Base-by-base conservation (phyloP, 2,329 filamentous ascomycete genomes). In the Fusarium oligoseptatum region DNA sequence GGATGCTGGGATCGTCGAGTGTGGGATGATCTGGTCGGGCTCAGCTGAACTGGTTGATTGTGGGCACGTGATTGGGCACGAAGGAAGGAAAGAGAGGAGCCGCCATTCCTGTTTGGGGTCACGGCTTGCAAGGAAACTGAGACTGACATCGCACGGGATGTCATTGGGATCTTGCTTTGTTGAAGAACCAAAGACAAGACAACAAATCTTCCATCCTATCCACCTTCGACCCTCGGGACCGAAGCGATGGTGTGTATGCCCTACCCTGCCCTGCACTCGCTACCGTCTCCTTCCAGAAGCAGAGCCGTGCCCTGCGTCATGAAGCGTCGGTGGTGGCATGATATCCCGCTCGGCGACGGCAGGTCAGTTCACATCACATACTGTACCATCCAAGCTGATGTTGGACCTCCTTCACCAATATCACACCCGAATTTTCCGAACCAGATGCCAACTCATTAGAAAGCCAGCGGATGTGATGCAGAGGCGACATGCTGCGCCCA, bases 41-140 rank as follows among this genome's bases (percentile, higher is more conserved):
- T 64, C 76, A 78, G 76, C 76, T 78, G 76, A 78, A 75, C 63
- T 66, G 61, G 48, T 24, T 50, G 48, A 11, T 67, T 15, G 8
- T 24, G 22, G 67, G 34, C 57, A 70, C 65, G 55, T 76, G 76
- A 77, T 78, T 78, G 76, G 76, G 11, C n/a, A 3, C 9, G 10
- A 8, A 15, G 8, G 11, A 45, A 57, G 41, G 32, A 66, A 57
- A 66, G 58, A 65, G 41, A 74, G 72, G 66, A 36, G 15, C 8
- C 58, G 36, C 76, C 60, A 74, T 78, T 37, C 76, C 67, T 22
- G 34, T 52, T 77, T 64, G 36, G 64, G 70, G 12, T 20, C n/a
- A 29, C 60, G 67, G 66, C 64, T 74, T 73, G 67, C 29, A 70
- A 76, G 75, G 74, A 60, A 68, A 64, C 68, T 67, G 71, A 75